Percentiles rank a stretch among this genome's conserved stretches.
Evolutionary conservation across 2,329 filamentous ascomycete species (phyloP).

Genomic region (Colletotrichum sp.): DNA sequence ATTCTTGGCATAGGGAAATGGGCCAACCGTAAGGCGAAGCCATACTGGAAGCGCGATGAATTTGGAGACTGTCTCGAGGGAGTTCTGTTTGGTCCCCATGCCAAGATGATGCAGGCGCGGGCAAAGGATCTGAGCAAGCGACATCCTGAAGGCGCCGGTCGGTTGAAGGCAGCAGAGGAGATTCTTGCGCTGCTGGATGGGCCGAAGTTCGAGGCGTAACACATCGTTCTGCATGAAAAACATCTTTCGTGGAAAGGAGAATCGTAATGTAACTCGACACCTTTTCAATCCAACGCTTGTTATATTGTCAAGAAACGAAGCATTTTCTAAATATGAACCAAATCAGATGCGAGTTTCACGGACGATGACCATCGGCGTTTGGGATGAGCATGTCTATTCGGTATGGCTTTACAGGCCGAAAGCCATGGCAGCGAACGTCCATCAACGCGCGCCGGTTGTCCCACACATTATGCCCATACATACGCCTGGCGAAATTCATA

Average conservation of each 20-base stretch:
- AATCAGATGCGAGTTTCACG: too few relatives aligned
- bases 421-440: background rate
- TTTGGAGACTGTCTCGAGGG: background rate
- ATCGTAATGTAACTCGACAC: background rate
- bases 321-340: too few relatives aligned
- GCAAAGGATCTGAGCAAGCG: background rate
- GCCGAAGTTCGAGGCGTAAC: background rate
- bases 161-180: background rate
- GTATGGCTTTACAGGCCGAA: background rate
- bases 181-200: background rate
- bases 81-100: background rate
- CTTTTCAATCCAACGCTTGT: too few relatives aligned
- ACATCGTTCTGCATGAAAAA: background rate
- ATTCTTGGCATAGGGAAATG: conserved; percentile 10
- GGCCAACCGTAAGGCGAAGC: conserved; percentile 21
- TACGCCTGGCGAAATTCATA: background rate
- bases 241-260: too few relatives aligned
- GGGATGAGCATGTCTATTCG: background rate
- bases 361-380: background rate
- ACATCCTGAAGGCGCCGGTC: background rate
- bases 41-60: background rate
- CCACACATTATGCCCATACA: background rate
- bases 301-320: too few relatives aligned
- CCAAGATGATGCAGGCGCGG: background rate
- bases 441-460: background rate